phyloP scores from a whole-genome alignment of 352 stramenopile species.

The Pythium vanterpoolii region DNA sequence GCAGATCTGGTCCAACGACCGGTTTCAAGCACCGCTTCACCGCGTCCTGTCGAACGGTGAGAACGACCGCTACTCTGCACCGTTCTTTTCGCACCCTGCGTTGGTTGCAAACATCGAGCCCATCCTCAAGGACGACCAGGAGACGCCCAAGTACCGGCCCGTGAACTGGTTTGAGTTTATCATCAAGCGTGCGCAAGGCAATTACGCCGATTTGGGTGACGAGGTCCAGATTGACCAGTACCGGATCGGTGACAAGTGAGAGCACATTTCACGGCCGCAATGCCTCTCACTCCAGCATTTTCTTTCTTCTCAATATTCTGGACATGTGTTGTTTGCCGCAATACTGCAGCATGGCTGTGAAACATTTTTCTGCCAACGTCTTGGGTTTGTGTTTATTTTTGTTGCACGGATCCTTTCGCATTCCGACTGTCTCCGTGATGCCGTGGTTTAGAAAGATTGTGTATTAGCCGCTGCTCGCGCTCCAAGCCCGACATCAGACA shows the following conservation, averaged over 20 bases:
- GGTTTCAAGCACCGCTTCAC: slow-evolving; percentile 43
- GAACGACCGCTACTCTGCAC: slow-evolving; percentile 39
- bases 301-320: neutral
- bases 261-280: neutral
- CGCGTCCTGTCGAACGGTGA: slow-evolving; percentile 37
- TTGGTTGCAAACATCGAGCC: slow-evolving; percentile 61
- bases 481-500: no score
- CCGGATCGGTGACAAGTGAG: neutral
- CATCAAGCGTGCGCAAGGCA: slow-evolving; percentile 78
- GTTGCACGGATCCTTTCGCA: no score
- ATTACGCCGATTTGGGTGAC: slow-evolving; percentile 87
- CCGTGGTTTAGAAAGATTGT: no score
- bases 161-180: slow-evolving; percentile 89
- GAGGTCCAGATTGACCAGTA: slow-evolving; percentile 92
- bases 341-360: no score
- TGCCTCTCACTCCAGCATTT: neutral
- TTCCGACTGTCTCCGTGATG: no score
- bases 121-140: slow-evolving; percentile 35
- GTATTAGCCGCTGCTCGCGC: no score
- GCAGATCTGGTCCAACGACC: slow-evolving; percentile 57
- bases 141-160: slow-evolving; percentile 58
- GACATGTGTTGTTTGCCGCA: no score
- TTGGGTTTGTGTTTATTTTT: no score
- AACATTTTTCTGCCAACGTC: no score
- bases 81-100: slow-evolving; percentile 64